Evolutionary conservation across 495 filamentous ascomycete species (phyloP).

Genomic region (Penicillium goetzii): DNA sequence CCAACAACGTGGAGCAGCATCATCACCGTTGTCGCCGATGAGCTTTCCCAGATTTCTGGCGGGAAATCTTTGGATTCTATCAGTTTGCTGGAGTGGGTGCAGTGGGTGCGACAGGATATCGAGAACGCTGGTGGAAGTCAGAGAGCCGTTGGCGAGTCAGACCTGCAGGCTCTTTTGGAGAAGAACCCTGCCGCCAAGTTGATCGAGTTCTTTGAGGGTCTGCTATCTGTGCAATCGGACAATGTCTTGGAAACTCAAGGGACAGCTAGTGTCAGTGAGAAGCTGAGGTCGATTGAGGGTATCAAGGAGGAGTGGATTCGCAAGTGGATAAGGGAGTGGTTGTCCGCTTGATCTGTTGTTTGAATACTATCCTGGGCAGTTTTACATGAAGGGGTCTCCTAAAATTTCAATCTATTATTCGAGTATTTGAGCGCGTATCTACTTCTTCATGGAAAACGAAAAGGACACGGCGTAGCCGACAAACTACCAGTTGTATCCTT

Average conservation of each 20-base stretch:
- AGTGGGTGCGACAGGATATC: constrained; percentile 12
- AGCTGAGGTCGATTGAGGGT: constrained; percentile 19
- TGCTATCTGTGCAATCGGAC: background rate
- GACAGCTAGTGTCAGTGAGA: constrained; percentile 22
- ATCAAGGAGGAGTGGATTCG: constrained; percentile 31
- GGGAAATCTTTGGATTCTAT: constrained; percentile 19
- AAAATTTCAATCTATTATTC: too few relatives aligned
- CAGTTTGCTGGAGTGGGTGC: constrained; percentile 22
- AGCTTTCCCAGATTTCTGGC: background rate
- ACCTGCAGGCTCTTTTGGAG: constrained; percentile 17
- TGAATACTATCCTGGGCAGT: background rate
- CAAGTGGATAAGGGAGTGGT: constrained; percentile 37
- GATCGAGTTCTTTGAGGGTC: constrained; percentile 29
- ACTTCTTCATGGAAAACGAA: too few relatives aligned
- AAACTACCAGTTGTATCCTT: too few relatives aligned
- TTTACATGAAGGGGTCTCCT: too few relatives aligned
- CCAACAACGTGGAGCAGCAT: constrained; percentile 15
- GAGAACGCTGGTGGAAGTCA: constrained; percentile 5
- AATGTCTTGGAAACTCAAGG: constrained; percentile 20
- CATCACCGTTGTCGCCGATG: background rate
- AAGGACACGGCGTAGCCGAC: too few relatives aligned
- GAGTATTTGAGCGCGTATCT: background rate
- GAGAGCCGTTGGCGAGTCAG: constrained; percentile 1
- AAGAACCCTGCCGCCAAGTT: constrained; percentile 35
- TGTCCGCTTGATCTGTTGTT: background rate